Conservation (phyloP, 2,329 filamentous ascomycete genomes). For the Phaeophleospora eucalypticola region DNA sequence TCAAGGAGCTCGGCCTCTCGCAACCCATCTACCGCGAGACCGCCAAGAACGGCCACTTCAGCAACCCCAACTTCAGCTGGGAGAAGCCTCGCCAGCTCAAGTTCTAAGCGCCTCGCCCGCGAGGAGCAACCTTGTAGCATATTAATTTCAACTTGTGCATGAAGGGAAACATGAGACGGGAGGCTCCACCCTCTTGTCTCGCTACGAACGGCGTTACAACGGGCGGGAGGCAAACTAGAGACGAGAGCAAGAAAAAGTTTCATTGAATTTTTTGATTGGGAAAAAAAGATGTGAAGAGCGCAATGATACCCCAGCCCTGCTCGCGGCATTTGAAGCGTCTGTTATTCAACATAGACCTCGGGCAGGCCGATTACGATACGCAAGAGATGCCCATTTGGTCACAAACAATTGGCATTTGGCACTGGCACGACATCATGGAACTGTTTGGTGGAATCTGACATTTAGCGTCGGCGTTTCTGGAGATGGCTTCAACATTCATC, state of each 20-base stretch:
- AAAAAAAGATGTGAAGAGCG: no score
- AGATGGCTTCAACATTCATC: conserved; percentile 28
- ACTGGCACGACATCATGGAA: no score
- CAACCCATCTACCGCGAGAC: conserved; percentile 98
- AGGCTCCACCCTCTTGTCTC: conserved; percentile 14
- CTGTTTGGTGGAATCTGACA: conserved; percentile 17
- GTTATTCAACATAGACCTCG: conserved; percentile 27
- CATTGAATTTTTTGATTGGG: no score
- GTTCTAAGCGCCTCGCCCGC: conserved; percentile 58
- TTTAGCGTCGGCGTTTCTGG: conserved; percentile 27
- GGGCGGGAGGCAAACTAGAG: conserved; percentile 5
- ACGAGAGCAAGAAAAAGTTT: conserved; percentile 18
- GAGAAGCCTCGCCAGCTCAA: conserved; percentile 95
- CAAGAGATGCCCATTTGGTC: conserved; percentile 7
- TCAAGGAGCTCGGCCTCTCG: conserved; percentile 90
- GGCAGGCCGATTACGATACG: conserved; percentile 14
- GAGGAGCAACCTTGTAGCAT: not conserved
- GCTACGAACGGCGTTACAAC: conserved; percentile 15
- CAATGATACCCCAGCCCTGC: conserved; percentile 27
- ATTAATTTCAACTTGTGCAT: not conserved
- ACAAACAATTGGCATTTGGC: no score
- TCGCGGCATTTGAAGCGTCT: conserved; percentile 21
- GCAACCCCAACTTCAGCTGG: conserved; percentile 96
- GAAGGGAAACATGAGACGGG: no score
- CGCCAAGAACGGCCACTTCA: conserved; percentile 99